These are phyloP conservation scores for Xylaria grammica DNA, from an alignment of 495 filamentous ascomycete genomes.

Conservation along the genomic window DNA sequence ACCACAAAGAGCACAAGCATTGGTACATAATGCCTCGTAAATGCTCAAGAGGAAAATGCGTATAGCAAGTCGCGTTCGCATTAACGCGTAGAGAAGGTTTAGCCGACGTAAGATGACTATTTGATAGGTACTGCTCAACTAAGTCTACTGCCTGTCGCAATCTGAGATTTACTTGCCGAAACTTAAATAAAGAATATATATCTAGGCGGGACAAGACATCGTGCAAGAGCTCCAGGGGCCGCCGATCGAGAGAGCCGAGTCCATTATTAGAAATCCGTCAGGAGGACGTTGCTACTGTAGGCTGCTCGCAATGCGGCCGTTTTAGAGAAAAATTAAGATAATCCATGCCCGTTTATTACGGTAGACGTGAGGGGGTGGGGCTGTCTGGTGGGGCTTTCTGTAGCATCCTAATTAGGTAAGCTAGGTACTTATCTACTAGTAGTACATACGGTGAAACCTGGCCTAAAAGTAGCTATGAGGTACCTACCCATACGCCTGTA, in stretches of 20 bases:
- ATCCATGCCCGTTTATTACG: no score
- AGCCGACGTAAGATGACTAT: conserved; percentile 41
- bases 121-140: conserved; percentile 42
- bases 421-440: no score
- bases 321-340: no score
- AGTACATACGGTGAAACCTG: no score
- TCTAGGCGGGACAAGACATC: conserved; percentile 43
- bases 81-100: conserved; percentile 46
- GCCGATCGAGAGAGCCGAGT: conserved; percentile 40
- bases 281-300: conserved; percentile 45
- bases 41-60: conserved; percentile 41
- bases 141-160: conserved; percentile 44
- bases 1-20: conserved; percentile 40
- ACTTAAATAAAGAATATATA: conserved; percentile 45
- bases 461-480: no score
- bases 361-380: no score
- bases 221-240: conserved; percentile 46
- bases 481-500: no score
- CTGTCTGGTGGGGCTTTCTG: no score
- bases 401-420: no score
- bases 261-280: conserved; percentile 32
- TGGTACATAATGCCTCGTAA: conserved; percentile 42
- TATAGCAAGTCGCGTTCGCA: conserved; percentile 44
- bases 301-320: no score
- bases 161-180: conserved; percentile 45